Percentiles rank a stretch among this genome's conserved stretches.
Evolutionary conservation across 257 asterid genomes (phyloP).

Genomic region (Fraxinus excelsior): DNA sequence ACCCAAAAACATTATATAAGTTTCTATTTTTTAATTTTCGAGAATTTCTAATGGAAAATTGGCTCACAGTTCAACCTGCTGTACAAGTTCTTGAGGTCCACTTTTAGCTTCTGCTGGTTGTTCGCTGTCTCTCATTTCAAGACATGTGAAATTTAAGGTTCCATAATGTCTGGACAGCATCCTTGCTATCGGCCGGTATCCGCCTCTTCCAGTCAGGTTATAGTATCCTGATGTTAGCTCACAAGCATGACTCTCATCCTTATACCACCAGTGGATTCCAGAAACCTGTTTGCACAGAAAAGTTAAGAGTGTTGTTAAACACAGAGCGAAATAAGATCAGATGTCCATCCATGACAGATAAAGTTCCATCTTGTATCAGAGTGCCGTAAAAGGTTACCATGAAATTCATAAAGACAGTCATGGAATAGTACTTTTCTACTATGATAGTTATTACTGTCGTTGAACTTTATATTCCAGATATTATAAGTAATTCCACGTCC

Average conservation of each 20-base stretch:
- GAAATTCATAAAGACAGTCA: no score
- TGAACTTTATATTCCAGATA: neutral
- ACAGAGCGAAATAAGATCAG: neutral
- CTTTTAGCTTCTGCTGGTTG: slow-evolving; percentile 38
- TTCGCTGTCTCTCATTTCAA: slow-evolving; percentile 42
- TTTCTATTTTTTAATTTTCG: neutral
- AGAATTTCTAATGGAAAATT: neutral
- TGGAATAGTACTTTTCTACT: no score
- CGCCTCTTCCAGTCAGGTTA: no score
- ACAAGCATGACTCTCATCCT: no score
- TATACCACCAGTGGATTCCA: slow-evolving; percentile 47
- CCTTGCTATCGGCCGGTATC: slow-evolving; percentile 37
- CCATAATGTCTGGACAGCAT: slow-evolving; percentile 37
- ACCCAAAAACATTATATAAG: neutral
- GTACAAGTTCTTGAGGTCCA: slow-evolving; percentile 41
- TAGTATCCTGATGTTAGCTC: no score
- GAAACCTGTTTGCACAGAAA: slow-evolving; percentile 25
- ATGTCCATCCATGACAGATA: no score
- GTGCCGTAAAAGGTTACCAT: no score
- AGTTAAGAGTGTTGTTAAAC: neutral
- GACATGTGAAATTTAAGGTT: slow-evolving; percentile 42
- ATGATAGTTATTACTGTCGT: no score
- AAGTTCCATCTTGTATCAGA: neutral
- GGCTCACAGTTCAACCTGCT: slow-evolving; percentile 27
- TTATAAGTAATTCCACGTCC: neutral